Evolutionary conservation across 179 eudicot genomes (phyloP), one percentile per base, ranked within the genome.

Genomic region (Nepenthes alata): DNA sequence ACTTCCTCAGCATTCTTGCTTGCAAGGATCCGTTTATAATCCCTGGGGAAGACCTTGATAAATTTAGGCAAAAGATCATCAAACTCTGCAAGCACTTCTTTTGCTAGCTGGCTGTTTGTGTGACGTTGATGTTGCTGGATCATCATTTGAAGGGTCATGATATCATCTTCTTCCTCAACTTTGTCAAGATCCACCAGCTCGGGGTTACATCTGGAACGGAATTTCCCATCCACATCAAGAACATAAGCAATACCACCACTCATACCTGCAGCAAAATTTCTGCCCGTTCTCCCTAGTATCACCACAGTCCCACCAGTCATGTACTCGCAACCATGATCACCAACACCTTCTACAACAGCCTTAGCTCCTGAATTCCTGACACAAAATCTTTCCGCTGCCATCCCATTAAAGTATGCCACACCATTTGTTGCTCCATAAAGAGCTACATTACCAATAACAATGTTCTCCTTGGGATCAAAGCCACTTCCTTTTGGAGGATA

Each of bases 251-350:
- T 55, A 50, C 99, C 99, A 60, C 99, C 99, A 59, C 97, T 95
- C 99, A 95, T 95, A 37, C 99, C 99, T 0, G 99, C 97, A 57
- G 99, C 99, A 75, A 95, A 95, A 70, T 95, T 95, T 65, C 95
- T 81, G 47, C 97, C 99, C 1, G 95, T 88, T 77, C 91, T 85
- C 1, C 99, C 99, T 10, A 95, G 82, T 45, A 95, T 89, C 11
- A 95, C 89, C 49, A 84, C 95, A 11, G 80, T 85, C 44, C 99
- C 99, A 68, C 99, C 97, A 25, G 97, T 95, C 99, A 95, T 95
- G 76, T 95, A 95, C 74, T 95, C 99, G 51, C 99, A 95, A n/a
- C 99, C 97, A 56, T 95, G 97, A 70, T 95, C 99, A 51, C 99
- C 99, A 65, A 91, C 96, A 56, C 99, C 99, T 84, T 95, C 97